Percentiles rank a stretch among this genome's conserved stretches.
phyloP scores from a whole-genome alignment of 164 flowering plant genomes.

The Aristolochia contorta region DNA sequence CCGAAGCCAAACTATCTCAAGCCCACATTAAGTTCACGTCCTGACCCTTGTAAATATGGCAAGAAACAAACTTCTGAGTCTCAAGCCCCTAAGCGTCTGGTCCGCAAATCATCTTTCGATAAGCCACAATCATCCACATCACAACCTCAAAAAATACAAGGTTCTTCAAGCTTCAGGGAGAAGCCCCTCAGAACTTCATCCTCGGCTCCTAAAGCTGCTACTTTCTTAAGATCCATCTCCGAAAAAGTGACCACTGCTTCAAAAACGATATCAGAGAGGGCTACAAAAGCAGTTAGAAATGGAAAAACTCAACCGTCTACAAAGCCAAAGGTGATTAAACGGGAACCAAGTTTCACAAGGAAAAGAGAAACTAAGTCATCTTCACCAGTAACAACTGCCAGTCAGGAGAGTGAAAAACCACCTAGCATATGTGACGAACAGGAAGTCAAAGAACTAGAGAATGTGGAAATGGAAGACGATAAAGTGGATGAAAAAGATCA shows the following conservation, averaged over 20 bases:
- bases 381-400: background rate
- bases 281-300: slow-evolving; percentile 6
- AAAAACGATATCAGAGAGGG: slow-evolving; percentile 13
- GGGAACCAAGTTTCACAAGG: background rate
- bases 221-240: slow-evolving; percentile 8
- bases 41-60: slow-evolving; percentile 18
- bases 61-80: slow-evolving; percentile 20
- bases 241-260: slow-evolving; percentile 13
- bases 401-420: slow-evolving; percentile 1
- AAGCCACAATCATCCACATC: slow-evolving; percentile 25
- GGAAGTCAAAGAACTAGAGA: slow-evolving; percentile 12
- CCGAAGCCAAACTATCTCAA: slow-evolving; percentile 36
- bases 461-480: slow-evolving; percentile 12
- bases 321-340: slow-evolving; percentile 11
- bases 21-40: slow-evolving; percentile 33
- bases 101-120: slow-evolving; percentile 34
- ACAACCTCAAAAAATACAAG: slow-evolving; percentile 8
- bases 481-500: slow-evolving; percentile 1
- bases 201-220: slow-evolving; percentile 4
- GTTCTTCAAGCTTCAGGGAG: slow-evolving; percentile 11
- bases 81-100: slow-evolving; percentile 5
- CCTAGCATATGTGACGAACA: background rate
- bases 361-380: slow-evolving; percentile 8
- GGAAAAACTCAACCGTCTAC: slow-evolving; percentile 10
- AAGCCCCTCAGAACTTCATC: slow-evolving; percentile 14